Conservation (phyloP, 768 basidiomycete genomes). For the Peribolospora kevripleyi region DNA sequence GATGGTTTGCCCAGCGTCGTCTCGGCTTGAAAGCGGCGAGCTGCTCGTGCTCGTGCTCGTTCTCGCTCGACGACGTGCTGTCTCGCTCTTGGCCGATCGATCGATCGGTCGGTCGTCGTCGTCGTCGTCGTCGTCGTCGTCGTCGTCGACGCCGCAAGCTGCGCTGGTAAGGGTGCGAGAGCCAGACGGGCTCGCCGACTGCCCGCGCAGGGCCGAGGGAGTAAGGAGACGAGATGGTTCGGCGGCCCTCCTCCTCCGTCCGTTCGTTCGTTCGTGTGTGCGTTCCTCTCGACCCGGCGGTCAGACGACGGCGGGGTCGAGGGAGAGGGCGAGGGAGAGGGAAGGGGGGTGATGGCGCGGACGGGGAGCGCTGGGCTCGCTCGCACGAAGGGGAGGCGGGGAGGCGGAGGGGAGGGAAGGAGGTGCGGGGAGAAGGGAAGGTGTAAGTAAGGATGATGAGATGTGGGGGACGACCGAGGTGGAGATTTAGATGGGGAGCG, state of each 20-base stretch:
- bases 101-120: neutral
- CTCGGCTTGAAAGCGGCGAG: neutral
- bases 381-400: conserved; percentile 3
- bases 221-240: neutral
- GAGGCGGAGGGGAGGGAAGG: conserved; percentile 4
- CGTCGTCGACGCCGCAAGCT: neutral
- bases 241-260: neutral
- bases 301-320: neutral
- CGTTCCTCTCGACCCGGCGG: neutral
- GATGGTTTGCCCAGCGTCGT: neutral
- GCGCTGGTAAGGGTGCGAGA: neutral
- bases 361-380: conserved; percentile 1
- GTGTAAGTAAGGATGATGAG: neutral
- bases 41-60: neutral
- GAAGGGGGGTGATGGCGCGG: neutral
- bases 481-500: neutral
- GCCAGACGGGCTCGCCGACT: neutral
- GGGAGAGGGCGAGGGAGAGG: neutral
- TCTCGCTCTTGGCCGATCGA: neutral
- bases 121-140: neutral
- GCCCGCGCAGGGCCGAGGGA: neutral
- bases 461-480: neutral
- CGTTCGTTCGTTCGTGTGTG: too few species aligned
- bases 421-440: neutral
- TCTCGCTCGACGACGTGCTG: neutral